A percentile compares a stretch with the other conserved stretches of the same genome.
These are phyloP conservation scores for Chalaropsis thielavioides DNA, from an alignment of 2,329 filamentous ascomycete species.

Conservation along the genomic window DNA sequence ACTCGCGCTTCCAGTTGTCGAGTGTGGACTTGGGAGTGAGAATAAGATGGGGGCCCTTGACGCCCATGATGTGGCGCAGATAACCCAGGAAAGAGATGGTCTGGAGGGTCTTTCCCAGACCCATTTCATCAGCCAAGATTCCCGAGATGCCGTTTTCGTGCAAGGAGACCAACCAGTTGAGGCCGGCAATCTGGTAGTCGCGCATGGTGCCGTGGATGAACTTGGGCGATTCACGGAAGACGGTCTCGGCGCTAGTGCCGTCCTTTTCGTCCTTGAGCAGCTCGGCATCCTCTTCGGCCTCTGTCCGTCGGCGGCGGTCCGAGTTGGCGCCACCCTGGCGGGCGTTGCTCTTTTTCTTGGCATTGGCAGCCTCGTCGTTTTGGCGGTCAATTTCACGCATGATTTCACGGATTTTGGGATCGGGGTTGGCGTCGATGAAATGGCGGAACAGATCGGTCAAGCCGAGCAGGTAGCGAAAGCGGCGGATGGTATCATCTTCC, in stretches of 20 bases:
- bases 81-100: slow-evolving; percentile 96
- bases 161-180: slow-evolving; percentile 95
- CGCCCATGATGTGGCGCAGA: slow-evolving; percentile 76
- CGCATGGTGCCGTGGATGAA: slow-evolving; percentile 83
- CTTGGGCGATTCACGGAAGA: slow-evolving; percentile 87
- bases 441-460: slow-evolving; percentile 95
- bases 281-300: slow-evolving; percentile 96
- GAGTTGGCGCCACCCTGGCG: slow-evolving; percentile 74
- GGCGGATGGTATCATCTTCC: slow-evolving; percentile 89
- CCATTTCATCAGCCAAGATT: slow-evolving; percentile 97
- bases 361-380: slow-evolving; percentile 56
- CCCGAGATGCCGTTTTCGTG: slow-evolving; percentile 98
- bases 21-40: slow-evolving; percentile 92
- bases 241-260: slow-evolving; percentile 69
- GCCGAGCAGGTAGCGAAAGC: slow-evolving; percentile 88
- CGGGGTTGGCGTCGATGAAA: slow-evolving; percentile 95
- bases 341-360: slow-evolving; percentile 55
- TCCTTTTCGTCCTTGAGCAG: slow-evolving; percentile 73
- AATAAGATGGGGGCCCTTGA: slow-evolving; percentile 79
- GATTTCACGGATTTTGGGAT: slow-evolving; percentile 85
- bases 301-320: slow-evolving; percentile 71
- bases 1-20: slow-evolving; percentile 97
- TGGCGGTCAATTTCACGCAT: slow-evolving; percentile 91
- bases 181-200: slow-evolving; percentile 87
- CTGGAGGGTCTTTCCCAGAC: slow-evolving; percentile 90